Conservation (phyloP, 2,329 filamentous ascomycete species). For the Colletotrichum sp. region DNA sequence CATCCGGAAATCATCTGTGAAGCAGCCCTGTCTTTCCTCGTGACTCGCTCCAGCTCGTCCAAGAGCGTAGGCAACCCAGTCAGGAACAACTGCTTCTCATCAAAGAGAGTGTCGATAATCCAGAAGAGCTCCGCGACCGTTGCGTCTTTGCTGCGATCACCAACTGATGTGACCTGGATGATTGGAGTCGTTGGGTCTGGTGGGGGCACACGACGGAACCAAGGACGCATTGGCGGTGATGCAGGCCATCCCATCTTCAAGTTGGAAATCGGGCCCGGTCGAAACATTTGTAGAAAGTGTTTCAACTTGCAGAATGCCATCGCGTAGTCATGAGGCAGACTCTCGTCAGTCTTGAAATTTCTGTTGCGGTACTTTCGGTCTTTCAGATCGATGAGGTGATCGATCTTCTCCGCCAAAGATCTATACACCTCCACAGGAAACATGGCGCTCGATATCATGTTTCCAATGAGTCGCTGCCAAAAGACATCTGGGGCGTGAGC, state of each 20-base stretch:
- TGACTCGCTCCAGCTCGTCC: constrained; percentile 53
- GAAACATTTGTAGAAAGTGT: not conserved
- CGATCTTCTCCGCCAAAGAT: not conserved
- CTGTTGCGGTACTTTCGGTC: not conserved
- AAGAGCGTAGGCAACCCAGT: constrained; percentile 38
- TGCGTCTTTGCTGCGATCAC: constrained; percentile 20
- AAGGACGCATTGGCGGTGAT: constrained; percentile 45
- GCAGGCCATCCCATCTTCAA: constrained; percentile 25
- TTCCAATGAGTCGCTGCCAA: constrained; percentile 44
- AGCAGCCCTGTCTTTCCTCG: constrained; percentile 39
- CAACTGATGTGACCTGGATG: constrained; percentile 25
- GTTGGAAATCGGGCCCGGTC: not conserved
- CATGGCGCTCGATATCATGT: constrained; percentile 32
- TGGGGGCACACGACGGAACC: constrained; percentile 34
- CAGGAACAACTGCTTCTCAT: constrained; percentile 37
- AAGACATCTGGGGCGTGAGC: constrained; percentile 24
- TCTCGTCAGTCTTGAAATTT: constrained; percentile 22
- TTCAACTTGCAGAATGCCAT: constrained; percentile 1
- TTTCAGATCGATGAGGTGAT: not conserved
- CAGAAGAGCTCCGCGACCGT: constrained; percentile 34
- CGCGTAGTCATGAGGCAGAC: constrained; percentile 29
- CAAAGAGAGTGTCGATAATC: constrained; percentile 42
- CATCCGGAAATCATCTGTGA: constrained; percentile 41
- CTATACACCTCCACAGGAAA: not conserved
- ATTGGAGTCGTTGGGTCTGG: constrained; percentile 19